Percentiles rank a stretch among this genome's conserved stretches.
Evolutionary conservation across 78 protist genomes (phyloP).

Genomic region (slime mould (Dictyostelium discoideum)): DNA sequence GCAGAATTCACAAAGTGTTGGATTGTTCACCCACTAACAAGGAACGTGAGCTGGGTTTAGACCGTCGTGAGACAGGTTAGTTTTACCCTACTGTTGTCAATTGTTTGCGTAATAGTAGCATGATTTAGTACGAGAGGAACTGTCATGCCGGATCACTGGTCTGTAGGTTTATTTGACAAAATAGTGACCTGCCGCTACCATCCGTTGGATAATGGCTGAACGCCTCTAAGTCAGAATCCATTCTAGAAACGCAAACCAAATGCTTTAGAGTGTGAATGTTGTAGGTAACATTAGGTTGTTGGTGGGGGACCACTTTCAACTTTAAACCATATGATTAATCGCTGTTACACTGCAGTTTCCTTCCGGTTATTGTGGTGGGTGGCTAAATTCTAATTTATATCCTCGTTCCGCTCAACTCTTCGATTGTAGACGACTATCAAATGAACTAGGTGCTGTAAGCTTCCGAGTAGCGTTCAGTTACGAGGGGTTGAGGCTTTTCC

Average conservation of each 20-base stretch:
- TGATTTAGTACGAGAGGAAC: conserved; percentile 93
- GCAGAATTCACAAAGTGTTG: conserved; percentile 91
- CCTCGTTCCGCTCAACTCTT: background rate
- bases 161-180: conserved; percentile 66
- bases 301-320: too few species aligned
- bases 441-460: conserved; percentile 16
- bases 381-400: too few species aligned
- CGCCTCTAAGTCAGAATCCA: conserved; percentile 90
- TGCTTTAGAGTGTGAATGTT: too few species aligned
- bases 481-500: conserved; percentile 9
- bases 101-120: conserved; percentile 58
- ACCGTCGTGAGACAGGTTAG: conserved; percentile 97
- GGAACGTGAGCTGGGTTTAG: conserved; percentile 97
- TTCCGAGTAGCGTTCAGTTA: conserved; percentile 12
- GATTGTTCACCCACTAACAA: conserved; percentile 96
- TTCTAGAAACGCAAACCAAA: background rate
- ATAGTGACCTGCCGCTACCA: conserved; percentile 81
- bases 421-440: background rate
- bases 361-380: too few species aligned
- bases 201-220: conserved; percentile 85
- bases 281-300: too few species aligned
- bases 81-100: conserved; percentile 90
- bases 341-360: too few species aligned
- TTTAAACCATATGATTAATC: too few species aligned
- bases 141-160: conserved; percentile 81